Evolutionary conservation across 768 basidiomycete genomes (phyloP).

Genomic region (Tephrocybe rancida): DNA sequence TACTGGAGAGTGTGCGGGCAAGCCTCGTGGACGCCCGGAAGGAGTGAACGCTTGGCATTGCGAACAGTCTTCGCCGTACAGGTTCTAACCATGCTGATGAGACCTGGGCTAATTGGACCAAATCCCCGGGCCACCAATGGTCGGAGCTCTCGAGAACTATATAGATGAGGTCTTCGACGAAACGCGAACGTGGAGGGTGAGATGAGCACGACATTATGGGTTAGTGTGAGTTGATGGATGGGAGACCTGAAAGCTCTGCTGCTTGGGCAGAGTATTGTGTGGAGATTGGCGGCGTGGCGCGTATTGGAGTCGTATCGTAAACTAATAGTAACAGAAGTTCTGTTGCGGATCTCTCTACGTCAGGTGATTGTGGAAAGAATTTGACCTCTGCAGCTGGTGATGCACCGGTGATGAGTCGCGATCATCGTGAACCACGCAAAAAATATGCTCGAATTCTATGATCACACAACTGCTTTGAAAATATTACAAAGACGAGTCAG

Average conservation of each 20-base stretch:
- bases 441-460: too few species aligned
- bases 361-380: too few species aligned
- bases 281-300: background rate
- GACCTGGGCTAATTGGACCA: slow-evolving; percentile 48
- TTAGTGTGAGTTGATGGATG: too few species aligned
- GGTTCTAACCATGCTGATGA: slow-evolving; percentile 50
- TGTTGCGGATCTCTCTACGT: too few species aligned
- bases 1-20: slow-evolving; percentile 41
- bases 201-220: background rate
- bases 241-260: too few species aligned
- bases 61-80: slow-evolving; percentile 46
- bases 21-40: slow-evolving; percentile 43
- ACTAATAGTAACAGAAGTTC: too few species aligned
- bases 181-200: slow-evolving; percentile 16
- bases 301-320: background rate
- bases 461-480: too few species aligned
- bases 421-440: too few species aligned
- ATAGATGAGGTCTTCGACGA: slow-evolving; percentile 55
- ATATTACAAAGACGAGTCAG: too few species aligned
- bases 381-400: too few species aligned
- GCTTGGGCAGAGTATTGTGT: background rate
- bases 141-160: slow-evolving; percentile 50
- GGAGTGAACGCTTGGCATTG: slow-evolving; percentile 40
- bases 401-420: too few species aligned
- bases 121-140: slow-evolving; percentile 59